These are phyloP conservation scores for Komagataella mondaviorum DNA, from an alignment of 805 yeast species.

Conservation along the genomic window DNA sequence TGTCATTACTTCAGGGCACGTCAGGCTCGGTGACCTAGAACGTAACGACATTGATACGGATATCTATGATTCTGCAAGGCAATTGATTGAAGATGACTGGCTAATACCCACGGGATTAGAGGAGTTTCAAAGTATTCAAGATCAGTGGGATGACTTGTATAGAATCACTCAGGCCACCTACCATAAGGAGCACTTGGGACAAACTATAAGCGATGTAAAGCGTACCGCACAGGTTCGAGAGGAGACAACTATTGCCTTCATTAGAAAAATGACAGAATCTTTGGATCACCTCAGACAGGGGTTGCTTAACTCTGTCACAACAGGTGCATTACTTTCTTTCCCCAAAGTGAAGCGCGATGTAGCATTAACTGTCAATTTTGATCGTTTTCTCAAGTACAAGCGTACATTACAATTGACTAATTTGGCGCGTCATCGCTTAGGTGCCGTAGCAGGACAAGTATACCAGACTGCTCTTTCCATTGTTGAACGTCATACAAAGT, in stretches of 20 bases:
- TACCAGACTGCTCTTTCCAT: slow-evolving; percentile 43
- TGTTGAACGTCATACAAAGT: slow-evolving; percentile 45
- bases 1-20: slow-evolving; percentile 54
- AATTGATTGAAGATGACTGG: slow-evolving; percentile 34
- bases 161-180: background rate
- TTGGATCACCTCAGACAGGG: background rate
- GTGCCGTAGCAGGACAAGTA: slow-evolving; percentile 50
- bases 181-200: background rate
- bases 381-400: slow-evolving; percentile 52
- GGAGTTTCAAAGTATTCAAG: background rate
- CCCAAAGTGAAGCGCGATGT: slow-evolving; percentile 33
- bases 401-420: slow-evolving; percentile 52
- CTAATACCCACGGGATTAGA: slow-evolving; percentile 27
- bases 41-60: slow-evolving; percentile 7
- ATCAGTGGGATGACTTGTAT: background rate
- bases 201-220: background rate
- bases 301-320: background rate
- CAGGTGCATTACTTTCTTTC: slow-evolving; percentile 2
- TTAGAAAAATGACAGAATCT: background rate
- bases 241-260: background rate
- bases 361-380: slow-evolving; percentile 47
- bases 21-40: slow-evolving; percentile 40
- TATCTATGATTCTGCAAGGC: slow-evolving; percentile 24
- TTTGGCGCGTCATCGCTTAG: slow-evolving; percentile 55
- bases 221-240: background rate